phyloP scores from a whole-genome alignment of 2,329 filamentous ascomycete species.

The Hypomyces rosellus region DNA sequence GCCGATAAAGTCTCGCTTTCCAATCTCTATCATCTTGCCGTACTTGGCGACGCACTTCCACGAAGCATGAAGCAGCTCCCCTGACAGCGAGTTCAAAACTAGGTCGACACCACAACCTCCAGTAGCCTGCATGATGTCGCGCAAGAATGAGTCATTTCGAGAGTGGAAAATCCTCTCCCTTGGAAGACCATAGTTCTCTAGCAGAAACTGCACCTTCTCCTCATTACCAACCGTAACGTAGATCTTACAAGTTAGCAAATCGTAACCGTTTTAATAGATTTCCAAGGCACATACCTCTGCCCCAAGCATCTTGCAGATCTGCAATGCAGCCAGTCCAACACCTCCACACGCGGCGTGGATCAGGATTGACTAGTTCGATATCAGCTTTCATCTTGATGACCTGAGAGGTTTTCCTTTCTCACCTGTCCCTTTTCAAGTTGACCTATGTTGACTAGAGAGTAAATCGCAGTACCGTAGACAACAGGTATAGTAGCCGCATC shows the following conservation, averaged over 20 bases:
- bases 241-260: neutral
- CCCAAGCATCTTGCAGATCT: conserved; percentile 4
- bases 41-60: conserved; percentile 40
- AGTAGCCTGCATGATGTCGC: conserved; percentile 21
- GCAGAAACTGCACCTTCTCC: conserved; percentile 30
- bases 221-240: conserved; percentile 29
- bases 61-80: conserved; percentile 34
- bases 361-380: conserved; percentile 2
- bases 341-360: conserved; percentile 7
- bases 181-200: conserved; percentile 24
- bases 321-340: conserved; percentile 3
- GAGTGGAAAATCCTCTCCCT: conserved; percentile 28
- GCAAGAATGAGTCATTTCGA: conserved; percentile 25
- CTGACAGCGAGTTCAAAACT: conserved; percentile 35
- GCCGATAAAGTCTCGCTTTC: conserved; percentile 34
- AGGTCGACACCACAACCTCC: conserved; percentile 27
- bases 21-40: conserved; percentile 41
- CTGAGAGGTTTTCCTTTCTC: conserved; percentile 7
- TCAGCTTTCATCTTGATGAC: neutral
- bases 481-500: conserved; percentile 25
- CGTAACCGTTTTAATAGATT: too few species aligned
- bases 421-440: conserved; percentile 13
- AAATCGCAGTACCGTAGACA: conserved; percentile 24
- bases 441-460: conserved; percentile 16
- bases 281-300: neutral